These are phyloP conservation scores for Kernera saxatilis DNA, from an alignment of 345 rosid species.

Conservation along the genomic window DNA sequence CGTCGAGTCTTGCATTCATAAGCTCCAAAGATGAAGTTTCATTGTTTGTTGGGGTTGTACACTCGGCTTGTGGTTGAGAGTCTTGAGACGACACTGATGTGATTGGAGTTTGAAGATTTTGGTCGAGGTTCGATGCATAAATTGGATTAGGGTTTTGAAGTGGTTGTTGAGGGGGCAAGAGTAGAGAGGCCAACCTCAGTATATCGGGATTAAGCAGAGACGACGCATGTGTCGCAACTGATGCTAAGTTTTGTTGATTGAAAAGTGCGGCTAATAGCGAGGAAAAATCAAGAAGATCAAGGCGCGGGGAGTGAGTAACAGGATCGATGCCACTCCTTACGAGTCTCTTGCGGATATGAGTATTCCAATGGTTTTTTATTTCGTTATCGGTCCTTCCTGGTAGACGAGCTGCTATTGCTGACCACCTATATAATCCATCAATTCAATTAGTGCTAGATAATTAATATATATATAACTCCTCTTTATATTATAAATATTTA, in stretches of 20 bases:
- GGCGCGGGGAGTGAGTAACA: constrained; percentile 81
- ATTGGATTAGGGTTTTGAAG: neutral
- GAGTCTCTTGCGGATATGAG: constrained; percentile 81
- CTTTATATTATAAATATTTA: neutral
- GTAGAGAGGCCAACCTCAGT: constrained; percentile 24
- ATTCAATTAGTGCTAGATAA: neutral
- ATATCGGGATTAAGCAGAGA: constrained; percentile 25
- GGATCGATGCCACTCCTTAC: constrained; percentile 87
- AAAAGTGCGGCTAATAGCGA: constrained; percentile 48
- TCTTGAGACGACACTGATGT: constrained; percentile 18
- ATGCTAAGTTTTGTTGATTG: constrained; percentile 47
- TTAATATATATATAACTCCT: neutral
- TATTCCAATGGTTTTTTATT: constrained; percentile 96
- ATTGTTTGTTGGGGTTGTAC: constrained; percentile 8
- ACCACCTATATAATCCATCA: constrained; percentile 55
- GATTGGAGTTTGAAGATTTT: constrained; percentile 17
- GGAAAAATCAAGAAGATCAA: constrained; percentile 72
- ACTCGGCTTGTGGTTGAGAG: constrained; percentile 22
- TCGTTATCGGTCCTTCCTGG: constrained; percentile 98
- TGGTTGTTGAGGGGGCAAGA: constrained; percentile 12
- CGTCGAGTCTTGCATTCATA: neutral
- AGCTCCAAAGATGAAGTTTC: neutral
- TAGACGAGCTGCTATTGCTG: constrained; percentile 94
- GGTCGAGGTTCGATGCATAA: neutral
- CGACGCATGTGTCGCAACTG: constrained; percentile 10